Percentiles rank a stretch among this genome's conserved stretches.
These are phyloP conservation scores for Fistulifera solaris DNA, from an alignment of 108 stramenopile species.

Conservation along the genomic window DNA sequence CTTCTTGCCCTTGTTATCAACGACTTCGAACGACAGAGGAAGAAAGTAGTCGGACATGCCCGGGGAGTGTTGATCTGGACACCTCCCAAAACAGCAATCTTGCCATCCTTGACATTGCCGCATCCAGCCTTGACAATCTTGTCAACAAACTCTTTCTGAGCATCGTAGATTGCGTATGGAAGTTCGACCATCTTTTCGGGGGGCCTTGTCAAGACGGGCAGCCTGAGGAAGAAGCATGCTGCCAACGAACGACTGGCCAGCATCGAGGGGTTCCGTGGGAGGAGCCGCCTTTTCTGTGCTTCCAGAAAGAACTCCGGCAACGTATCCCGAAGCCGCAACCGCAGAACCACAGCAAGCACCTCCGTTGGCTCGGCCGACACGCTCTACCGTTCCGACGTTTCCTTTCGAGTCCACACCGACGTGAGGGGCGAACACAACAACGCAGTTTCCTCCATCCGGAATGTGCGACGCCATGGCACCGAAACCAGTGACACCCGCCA, in stretches of 20 bases:
- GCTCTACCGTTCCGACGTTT: constrained; percentile 47
- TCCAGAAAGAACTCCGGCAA: constrained; percentile 21
- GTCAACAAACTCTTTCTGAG: constrained; percentile 36
- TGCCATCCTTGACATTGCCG: constrained; percentile 33
- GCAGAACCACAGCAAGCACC: constrained; percentile 59
- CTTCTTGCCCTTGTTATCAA: constrained; percentile 9
- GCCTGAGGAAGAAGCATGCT: constrained; percentile 35
- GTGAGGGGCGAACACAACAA: constrained; percentile 55
- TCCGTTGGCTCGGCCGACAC: constrained; percentile 36
- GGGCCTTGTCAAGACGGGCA: constrained; percentile 34
- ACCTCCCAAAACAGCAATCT: constrained; percentile 44
- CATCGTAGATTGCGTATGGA: constrained; percentile 42
- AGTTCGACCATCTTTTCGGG: constrained; percentile 35
- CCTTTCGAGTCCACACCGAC: constrained; percentile 49
- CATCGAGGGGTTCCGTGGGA: constrained; percentile 26
- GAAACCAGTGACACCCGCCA: constrained; percentile 55
- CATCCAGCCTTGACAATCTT: constrained; percentile 38
- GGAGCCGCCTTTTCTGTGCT: constrained; percentile 11
- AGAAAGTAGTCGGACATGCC: constrained; percentile 41
- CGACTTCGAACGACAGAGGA: constrained; percentile 41
- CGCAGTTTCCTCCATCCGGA: constrained; percentile 48
- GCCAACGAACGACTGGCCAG: constrained; percentile 44
- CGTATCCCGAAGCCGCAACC: constrained; percentile 35
- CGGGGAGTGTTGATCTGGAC: constrained; percentile 54
- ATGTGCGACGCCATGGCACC: constrained; percentile 66